These are phyloP conservation scores for Cercospora zeae-maydis DNA, from an alignment of 2,329 filamentous ascomycete genomes.

Conservation along the genomic window DNA sequence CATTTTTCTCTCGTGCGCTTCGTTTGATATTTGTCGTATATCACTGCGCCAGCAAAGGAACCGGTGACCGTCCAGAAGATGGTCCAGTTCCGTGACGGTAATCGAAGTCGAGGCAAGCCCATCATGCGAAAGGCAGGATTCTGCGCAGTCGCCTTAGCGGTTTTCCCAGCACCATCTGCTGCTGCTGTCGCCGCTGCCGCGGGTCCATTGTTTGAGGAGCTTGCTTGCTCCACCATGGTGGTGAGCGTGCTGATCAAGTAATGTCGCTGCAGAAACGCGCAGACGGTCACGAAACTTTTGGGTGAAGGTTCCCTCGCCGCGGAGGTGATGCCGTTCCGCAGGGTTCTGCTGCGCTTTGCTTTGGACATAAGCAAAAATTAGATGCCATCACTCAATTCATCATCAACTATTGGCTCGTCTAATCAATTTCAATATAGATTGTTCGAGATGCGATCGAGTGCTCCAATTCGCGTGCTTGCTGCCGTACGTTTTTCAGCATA, in stretches of 20 bases:
- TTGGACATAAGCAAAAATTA: background rate
- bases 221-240: constrained; percentile 1
- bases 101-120: constrained; percentile 73
- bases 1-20: constrained; percentile 80
- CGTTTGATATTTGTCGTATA: constrained; percentile 92
- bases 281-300: background rate
- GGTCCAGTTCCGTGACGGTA: constrained; percentile 96
- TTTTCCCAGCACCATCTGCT: constrained; percentile 3
- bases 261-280: background rate
- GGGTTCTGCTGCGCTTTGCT: background rate
- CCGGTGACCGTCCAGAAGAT: constrained; percentile 84
- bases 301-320: background rate
- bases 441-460: too few species aligned
- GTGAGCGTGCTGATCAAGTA: background rate
- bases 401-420: too few species aligned
- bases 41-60: constrained; percentile 72
- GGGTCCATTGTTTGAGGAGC: background rate
- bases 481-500: too few species aligned
- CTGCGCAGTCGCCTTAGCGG: constrained; percentile 32
- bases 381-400: too few species aligned
- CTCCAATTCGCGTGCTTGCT: too few species aligned
- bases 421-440: too few species aligned
- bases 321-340: background rate
- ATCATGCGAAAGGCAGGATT: constrained; percentile 76
- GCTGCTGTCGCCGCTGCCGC: background rate